Base-by-base conservation (phyloP, 768 basidiomycete genomes). In the Boletellus sp. region DNA sequence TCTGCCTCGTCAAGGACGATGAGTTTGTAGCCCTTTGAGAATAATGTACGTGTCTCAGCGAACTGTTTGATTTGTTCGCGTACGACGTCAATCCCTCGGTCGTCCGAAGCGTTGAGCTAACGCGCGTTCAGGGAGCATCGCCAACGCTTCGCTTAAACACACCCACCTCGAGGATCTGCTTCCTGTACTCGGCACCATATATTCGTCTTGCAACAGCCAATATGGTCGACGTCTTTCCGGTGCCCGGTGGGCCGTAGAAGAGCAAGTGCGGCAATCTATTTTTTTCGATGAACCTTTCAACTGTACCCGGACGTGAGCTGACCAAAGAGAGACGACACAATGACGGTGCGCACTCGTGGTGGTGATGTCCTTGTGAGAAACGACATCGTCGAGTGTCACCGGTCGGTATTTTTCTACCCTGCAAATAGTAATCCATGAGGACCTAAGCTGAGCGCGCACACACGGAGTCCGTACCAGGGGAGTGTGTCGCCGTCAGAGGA, bases 391-490 rank as follows among this genome's bases (percentile, higher is more conserved):
- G 49, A 99, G 71, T 3, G 87, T 86, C 9, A 85, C 87, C 12
- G 96, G 96, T 47, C 96, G 74, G 71, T 97, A 98, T 70, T 98
- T 97, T 70, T 99, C 95, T 33, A 98, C 96, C 95, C 95, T 95
- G 38, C 44, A 47, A 17, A 38, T 15, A n/a, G 34, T 42, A 19
- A 48, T 19, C 31, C 24, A 46, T 39, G 26, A 55, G 41, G 35
- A 37, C 20, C 9, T 8, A 32, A 15, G 36, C 20, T 4, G 1
- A 22, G 24, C 43, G 35, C 37, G 15, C 33, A 44, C n/a, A n/a
- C n/a, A 42, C 28, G 22, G 15, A 33, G 36, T 43, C 64, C 79
- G 60, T 60, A 94, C 94, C 94, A 97, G 36, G 94, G 94, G 32
- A 97, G 70, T 54, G 78, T 86, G 32, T 93, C 89, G 51, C 78